Evolutionary conservation across 441 rosid genomes (phyloP), one percentile per base, ranked within the genome.

Genomic region (Geranium incanum): DNA sequence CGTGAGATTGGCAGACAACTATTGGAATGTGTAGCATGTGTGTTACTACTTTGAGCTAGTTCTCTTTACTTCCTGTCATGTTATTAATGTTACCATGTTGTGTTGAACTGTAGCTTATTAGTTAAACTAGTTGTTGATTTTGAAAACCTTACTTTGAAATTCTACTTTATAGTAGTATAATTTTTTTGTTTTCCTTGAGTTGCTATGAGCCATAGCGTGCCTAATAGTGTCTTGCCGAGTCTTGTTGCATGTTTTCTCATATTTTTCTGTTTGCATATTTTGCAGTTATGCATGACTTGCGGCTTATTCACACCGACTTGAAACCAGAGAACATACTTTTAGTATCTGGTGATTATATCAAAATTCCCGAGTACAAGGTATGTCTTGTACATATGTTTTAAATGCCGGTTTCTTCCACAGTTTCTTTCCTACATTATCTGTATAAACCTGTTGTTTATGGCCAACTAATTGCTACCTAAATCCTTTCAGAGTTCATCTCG

Each of bases 21-120:
- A 78, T 89, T 90, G 97, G 97, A 92, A 81, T 90, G 89, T 89
- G 95, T 92, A 71, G 98, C 98, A 87, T 90, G 98, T 93, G 92
- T 92, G 98, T 52, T 52, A 52, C 60, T 52, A 39, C 43, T 50
- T 52, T 52, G 15, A 52, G 82, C 75, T 76, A 78, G 85, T 81
- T 90, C 82, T 82, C 78, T 79, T 85, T 76, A 75, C 80, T 86
- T 76, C 83, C 76, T 84, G 66, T 62, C n/a, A 52, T 52, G 5
- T 52, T 16, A 52, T 52, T 38, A 0, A 52, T 52, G 60, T n/a
- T 12, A 16, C 19, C 19, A 3, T 52, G 60, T 62, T 18, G 33
- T 6, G 8, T 62, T 6, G 2, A 8, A 18, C 3, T 18, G 3
- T 7, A 15, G 75, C 75, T 74, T 71, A 23, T 23, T 23, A 23